Base-by-base conservation (phyloP, 495 filamentous ascomycete species). In the Margaritispora aquatica region DNA sequence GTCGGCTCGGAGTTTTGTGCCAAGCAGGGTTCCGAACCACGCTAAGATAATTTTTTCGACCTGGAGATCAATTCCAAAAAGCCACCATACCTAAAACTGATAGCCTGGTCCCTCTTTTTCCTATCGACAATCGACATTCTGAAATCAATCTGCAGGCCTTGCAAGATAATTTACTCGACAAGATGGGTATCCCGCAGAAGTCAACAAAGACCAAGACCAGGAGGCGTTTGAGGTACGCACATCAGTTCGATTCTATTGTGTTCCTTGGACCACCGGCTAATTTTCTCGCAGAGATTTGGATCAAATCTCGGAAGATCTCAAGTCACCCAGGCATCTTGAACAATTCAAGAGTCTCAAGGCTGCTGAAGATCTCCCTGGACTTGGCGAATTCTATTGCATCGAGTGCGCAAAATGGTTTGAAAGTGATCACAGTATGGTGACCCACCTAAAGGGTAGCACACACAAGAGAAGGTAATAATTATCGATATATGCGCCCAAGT, bases 371-470 rank as follows among this genome's bases (percentile, higher is more conserved):
- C 80, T 94, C 17, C 94, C 93, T 7, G 92, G 84, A 0, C 75
- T 96, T 26, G 93, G 93, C 4, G 75, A 79, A 66, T 86, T 82
- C 62, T 96, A 96, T 70, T 98, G 93, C 70, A 77, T 88, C n/a
- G 89, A 96, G 74, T 98, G 93, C 68, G 85, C 92, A 38, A 97
- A 96, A 75, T 97, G 88, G 86, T 97, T 93, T 70, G 94, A 97
- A 73, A 87, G 84, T 55, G 90, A 95, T 52, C 73, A 83, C 64
- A 94, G 86, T 66, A 75, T 96, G 59, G 77, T 83, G 26, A 74
- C 80, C 26, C 94, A 98, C 71, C 76, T 74, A 31, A 90, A 88
- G 73, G 91, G 92, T 58, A 98, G 96, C 75, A 86, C 85, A 38
- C 93, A 98, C 72, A 96, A 91, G 80, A 80, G 89, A 76, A 86